Percentiles rank a stretch among this genome's conserved stretches.
These are phyloP conservation scores for Aspergillus bertholletiae DNA, from an alignment of 495 filamentous ascomycete genomes.

Conservation along the genomic window DNA sequence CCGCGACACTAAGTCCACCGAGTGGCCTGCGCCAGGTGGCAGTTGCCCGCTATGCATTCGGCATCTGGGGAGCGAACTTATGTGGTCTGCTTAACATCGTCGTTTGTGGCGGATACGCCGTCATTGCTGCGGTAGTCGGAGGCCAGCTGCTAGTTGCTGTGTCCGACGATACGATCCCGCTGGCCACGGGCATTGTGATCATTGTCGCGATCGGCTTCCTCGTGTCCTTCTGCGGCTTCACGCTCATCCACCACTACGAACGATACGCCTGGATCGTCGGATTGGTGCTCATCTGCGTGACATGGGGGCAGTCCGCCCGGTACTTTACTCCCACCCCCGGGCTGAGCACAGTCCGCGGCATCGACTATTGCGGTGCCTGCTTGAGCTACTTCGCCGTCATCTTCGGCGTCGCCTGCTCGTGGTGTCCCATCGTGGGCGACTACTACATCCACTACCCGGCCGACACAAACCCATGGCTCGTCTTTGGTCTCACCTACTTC, in stretches of 20 bases:
- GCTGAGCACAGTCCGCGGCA: not conserved
- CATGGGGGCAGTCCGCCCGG: conserved; percentile 10
- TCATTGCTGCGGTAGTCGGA: conserved; percentile 12
- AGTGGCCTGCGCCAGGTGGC: conserved; percentile 17
- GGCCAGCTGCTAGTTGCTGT: conserved; percentile 15
- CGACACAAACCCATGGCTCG: not conserved
- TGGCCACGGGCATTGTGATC: conserved; percentile 30
- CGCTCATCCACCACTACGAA: conserved; percentile 51
- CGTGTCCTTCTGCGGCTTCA: conserved; percentile 53
- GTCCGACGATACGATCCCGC: conserved; percentile 5
- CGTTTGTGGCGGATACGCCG: conserved; percentile 10
- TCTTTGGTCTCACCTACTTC: conserved; percentile 2
- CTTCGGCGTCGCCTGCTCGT: conserved; percentile 6
- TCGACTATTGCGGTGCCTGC: conserved; percentile 6
- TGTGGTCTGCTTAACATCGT: conserved; percentile 14
- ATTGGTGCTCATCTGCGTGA: conserved; percentile 22
- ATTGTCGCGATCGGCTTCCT: conserved; percentile 40
- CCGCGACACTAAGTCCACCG: conserved; percentile 9
- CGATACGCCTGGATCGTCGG: conserved; percentile 53
- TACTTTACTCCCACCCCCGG: conserved; percentile 7
- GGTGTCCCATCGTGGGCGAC: conserved; percentile 9
- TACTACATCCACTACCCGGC: conserved; percentile 7
- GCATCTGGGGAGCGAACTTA: conserved; percentile 15
- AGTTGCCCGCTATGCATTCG: conserved; percentile 14
- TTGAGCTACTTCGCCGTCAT: conserved; percentile 13